Evolutionary conservation across 768 basidiomycete species (phyloP), one percentile per base, ranked within the genome.

Genomic region (Russula dissimulans): DNA sequence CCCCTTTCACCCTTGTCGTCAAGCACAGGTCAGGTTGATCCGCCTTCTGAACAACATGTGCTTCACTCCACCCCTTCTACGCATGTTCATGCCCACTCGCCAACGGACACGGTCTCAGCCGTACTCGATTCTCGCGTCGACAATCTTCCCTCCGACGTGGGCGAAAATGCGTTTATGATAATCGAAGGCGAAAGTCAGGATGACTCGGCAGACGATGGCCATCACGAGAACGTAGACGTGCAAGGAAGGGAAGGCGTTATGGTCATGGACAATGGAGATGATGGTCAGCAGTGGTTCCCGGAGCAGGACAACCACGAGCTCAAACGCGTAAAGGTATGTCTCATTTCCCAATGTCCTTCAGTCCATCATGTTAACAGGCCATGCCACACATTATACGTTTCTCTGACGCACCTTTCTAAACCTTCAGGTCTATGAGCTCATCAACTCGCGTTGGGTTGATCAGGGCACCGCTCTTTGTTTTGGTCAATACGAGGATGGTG

Each of bases 381-480:
- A 60, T 67, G 63, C 68, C 65, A 65, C 61, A 61, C 55, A 68
- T 57, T 61, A 47, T 56, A 53, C 64, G 64, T 54, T 38, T 49
- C 32, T 56, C 51, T 55, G 41, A 52, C 51, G 34, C 41, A 18
- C 32, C 31, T 41, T 57, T 50, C 54, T 43, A 32, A 9, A 50
- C 29, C 69, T 64, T 68, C 10, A 99, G 88, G 95, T 99, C 31
- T 98, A 99, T 74, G 88, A 95, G 73, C 86, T 99, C 61, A 82
- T 92, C 55, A 91, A 88, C 60, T 81, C 88, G 65, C 83, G 86
- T 58, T 99, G 97, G 97, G 81, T 86, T 57, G 97, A 99, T 78
- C 86, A 93, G 70, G 97, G 97, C 49, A 99, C 97, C 17, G 97
- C 97, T 1, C 91, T 94, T 70, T 97, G 95, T 72, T 90, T 89